Evolutionary conservation across 2,329 filamentous ascomycete species (phyloP), one percentile per base, ranked within the genome.

Genomic region (Ceratocystiopsis brevicomis): DNA sequence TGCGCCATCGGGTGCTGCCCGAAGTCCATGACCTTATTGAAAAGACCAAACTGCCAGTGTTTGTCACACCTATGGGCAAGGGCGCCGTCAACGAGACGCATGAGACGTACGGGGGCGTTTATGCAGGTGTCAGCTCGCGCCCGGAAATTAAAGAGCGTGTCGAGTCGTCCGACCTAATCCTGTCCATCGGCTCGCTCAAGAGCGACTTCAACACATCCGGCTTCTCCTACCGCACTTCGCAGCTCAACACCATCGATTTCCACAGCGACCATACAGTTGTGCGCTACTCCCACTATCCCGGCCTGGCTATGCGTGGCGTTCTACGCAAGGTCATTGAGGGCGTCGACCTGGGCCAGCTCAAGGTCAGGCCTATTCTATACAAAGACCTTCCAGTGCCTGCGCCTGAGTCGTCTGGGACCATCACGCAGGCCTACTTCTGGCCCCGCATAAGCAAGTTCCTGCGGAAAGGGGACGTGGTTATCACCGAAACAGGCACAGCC

Each of bases 21-120:
- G 83, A 90, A 58, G 76, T 85, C 16, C 75, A 82, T 51, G 71
- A 73, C 9, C 65, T 94, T 15, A 64, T 92, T 42, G 66, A 78
- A 47, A 82, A 78, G 58, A 82, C 82, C 1, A 67, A 73, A 4
- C 64, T 93, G 9, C 85, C 86, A 5, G 79, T 82, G 0, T 92
- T 90, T 52, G 81, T 87, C n/a, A 81, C 84, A 0, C 83, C 85
- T 3, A 92, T 92, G 81, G 85, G 85, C 39, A 93, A 93, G 62
- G 74, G 84, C 16, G 81, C 81, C 17, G 71, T 94, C 39, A 71
- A 90, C 53, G 85, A 94, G 59, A 71, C 71, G 2, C 69, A 81
- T 39, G 64, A 69, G n/a, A 81, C 73, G 53, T 93, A 80, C 51
- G 81, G 81, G 18, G 86, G 86, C 49, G 81, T 93, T 6, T 92